Evolutionary conservation across 177 flowering plant species (phyloP).

Genomic region (Telopea speciosissima): DNA sequence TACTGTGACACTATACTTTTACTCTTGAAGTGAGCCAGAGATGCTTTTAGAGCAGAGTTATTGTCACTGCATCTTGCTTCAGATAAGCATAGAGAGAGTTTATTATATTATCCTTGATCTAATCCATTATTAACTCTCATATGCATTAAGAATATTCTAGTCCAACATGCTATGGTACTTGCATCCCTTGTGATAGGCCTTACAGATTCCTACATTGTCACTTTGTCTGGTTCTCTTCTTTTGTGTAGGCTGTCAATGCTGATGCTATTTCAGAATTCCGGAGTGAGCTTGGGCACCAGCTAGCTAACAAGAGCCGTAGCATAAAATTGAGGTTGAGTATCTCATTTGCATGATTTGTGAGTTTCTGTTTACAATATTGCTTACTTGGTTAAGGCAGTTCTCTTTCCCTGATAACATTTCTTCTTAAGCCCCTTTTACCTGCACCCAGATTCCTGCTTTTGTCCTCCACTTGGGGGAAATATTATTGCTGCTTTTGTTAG

Average conservation of each 20-base stretch:
- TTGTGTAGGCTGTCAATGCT: constrained; percentile 65
- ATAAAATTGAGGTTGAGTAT: constrained; percentile 45
- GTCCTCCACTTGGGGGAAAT: not conserved
- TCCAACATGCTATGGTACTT: not conserved
- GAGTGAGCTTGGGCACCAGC: constrained; percentile 85
- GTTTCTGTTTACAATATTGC: not conserved
- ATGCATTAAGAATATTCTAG: not conserved
- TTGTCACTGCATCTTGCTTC: not conserved
- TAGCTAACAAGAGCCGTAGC: constrained; percentile 60
- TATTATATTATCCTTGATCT: not conserved
- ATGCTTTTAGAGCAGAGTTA: not conserved
- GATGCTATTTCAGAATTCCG: constrained; percentile 66
- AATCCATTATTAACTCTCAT: not conserved
- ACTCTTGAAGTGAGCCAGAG: not conserved
- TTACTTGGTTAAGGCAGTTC: not conserved
- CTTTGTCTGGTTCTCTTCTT: not conserved
- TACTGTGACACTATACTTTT: too few relatives aligned
- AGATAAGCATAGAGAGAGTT: too few relatives aligned
- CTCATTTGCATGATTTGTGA: not conserved
- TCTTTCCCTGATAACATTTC: not conserved
- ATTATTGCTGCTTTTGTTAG: too few relatives aligned
- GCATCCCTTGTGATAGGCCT: not conserved
- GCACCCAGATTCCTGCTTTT: not conserved
- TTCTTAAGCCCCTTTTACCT: not conserved
- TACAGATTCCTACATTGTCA: not conserved